Evolutionary conservation across 108 stramenopile species (phyloP), one percentile per base, ranked within the genome.

Genomic region (Chaetoceros tenuissimus): DNA sequence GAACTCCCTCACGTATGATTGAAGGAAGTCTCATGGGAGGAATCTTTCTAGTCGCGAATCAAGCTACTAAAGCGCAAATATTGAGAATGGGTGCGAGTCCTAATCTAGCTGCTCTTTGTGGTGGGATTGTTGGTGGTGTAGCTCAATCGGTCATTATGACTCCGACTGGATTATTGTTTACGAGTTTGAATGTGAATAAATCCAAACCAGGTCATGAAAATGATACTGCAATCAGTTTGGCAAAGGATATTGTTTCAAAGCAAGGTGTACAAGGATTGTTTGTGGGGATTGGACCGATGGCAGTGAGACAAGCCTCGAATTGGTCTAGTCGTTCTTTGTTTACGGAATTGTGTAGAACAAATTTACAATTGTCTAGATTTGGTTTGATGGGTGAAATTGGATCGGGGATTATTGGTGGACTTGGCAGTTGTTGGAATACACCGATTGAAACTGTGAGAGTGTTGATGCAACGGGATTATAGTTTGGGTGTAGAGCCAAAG

Each of bases 111-210:
- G 64, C 78, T 13, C 56, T 79, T 7, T 52, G 56, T 8, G 78
- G 58, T 21, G 78, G 78, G 2, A 34, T 75, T 5, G 72, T 69
- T 0, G 79, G 79, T 46, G 79, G 79, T 34, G 28, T 77, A 2
- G 75, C 72, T 5, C 79, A 81, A 40, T 44, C 74, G 23, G 21
- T 81, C 30, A 69, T 81, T 31, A 81, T 81, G 79, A 77, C 74
- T 16, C 79, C 79, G 10, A 63, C 68, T 16, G 71, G 71, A 16
- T 70, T 73, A 63, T 52, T 81, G 30, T 75, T 81, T 51, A 77
- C 75, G 0, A 73, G 60, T 55, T 48, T 78, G 17, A 74, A 69
- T 49, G 56, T 74, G 30, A 73, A 77, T 59, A 59, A 54, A 13
- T 63, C 63, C 27, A 60, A 58, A 25, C 51, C 53, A 27, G 67